These are phyloP conservation scores for Suillus subalutaceus DNA, from an alignment of 768 basidiomycete genomes.

Conservation along the genomic window DNA sequence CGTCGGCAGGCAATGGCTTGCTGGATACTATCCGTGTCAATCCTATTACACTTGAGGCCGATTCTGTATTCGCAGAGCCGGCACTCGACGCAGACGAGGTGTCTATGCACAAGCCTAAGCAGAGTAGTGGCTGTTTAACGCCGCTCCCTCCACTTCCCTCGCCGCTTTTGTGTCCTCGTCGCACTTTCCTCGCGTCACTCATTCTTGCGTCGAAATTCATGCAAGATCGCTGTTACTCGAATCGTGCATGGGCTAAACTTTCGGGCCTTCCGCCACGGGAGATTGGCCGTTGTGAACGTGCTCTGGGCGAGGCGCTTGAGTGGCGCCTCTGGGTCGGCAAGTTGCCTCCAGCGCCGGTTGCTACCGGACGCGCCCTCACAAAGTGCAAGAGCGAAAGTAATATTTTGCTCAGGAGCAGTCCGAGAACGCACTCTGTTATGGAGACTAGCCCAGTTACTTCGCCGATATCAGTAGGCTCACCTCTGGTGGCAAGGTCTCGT, in stretches of 20 bases:
- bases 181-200: slow-evolving; percentile 85
- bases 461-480: slow-evolving; percentile 11
- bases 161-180: slow-evolving; percentile 83
- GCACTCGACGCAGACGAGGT: slow-evolving; percentile 16
- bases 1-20: slow-evolving; percentile 25
- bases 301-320: slow-evolving; percentile 81
- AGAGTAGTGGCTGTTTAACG: slow-evolving; percentile 26
- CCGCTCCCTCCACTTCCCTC: slow-evolving; percentile 60
- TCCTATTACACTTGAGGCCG: slow-evolving; percentile 27
- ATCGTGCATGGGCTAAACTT: slow-evolving; percentile 92
- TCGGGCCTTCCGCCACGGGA: slow-evolving; percentile 86
- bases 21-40: slow-evolving; percentile 49
- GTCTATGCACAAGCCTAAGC: slow-evolving; percentile 16
- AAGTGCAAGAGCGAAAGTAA: slow-evolving; percentile 56
- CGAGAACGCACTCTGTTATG: slow-evolving; percentile 1
- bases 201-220: slow-evolving; percentile 92
- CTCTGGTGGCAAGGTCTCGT: slow-evolving; percentile 18
- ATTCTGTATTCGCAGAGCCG: slow-evolving; percentile 24
- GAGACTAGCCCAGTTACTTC: slow-evolving; percentile 6
- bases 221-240: slow-evolving; percentile 92
- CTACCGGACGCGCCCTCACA: slow-evolving; percentile 41
- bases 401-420: slow-evolving; percentile 23
- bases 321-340: slow-evolving; percentile 97
- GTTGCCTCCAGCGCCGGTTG: slow-evolving; percentile 41
- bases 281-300: slow-evolving; percentile 87